Base-by-base conservation (phyloP, 805 yeast species). In the Pichia pseudocactophila region DNA sequence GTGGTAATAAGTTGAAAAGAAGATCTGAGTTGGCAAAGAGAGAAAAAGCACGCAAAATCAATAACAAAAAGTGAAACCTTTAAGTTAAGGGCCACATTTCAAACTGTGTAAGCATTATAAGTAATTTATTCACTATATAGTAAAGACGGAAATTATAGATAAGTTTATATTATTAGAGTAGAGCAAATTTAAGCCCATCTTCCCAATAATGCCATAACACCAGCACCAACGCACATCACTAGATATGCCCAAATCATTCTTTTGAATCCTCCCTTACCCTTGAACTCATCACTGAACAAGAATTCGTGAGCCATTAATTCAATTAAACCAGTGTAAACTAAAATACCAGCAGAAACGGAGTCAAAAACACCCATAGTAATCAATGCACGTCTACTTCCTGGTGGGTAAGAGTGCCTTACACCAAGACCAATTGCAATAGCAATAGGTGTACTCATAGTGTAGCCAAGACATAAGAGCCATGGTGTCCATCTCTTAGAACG, bases 301-400 rank as follows among this genome's bases (percentile, higher is more conserved):
- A 81, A 78, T 51, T 85, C 94, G 51, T 78, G 80, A 3, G 90
- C 92, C 80, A 84, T 73, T 44, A 84, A 64, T 58, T 84, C 94
- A 11, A 84, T 84, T 35, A 83, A 57, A 43, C 89, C 86, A 19
- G 88, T 80, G 61, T 84, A 85, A 25, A 84, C 65, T 52, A 85
- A 66, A 43, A 85, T 79, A 37, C 95, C 95, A 0, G 90, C 71
- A 25, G 90, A 81, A 37, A 85, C 68, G 1, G 90, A 68, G 56
- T 85, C 92, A 50, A 82, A 78, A 3, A 74, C 69, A 37, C 95
- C 95, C 43, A 77, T 80, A 2, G 83, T 70, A 43, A 82, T 74
- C 42, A 80, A 65, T 2, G 84, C 75, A 1, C 62, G 70, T 54
- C 76, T 64, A 12, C 83, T 72, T 10, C 71, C 74, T 34, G 83